Evolutionary conservation across 176 grass and related monocot genomes (phyloP), one percentile per base, ranked within the genome.

Genomic region (Ampelocalamus luodianensis): DNA sequence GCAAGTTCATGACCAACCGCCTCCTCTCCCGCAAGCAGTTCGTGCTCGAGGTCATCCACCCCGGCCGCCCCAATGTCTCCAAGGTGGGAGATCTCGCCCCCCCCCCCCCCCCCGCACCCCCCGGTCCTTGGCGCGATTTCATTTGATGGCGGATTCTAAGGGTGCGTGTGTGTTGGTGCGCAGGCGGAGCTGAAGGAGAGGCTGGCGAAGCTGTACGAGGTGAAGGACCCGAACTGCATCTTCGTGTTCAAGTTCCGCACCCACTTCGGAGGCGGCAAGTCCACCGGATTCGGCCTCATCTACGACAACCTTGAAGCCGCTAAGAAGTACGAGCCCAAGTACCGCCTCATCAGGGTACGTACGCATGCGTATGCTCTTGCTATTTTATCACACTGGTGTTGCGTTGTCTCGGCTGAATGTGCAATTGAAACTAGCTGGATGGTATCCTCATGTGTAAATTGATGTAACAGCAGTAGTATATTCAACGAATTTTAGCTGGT

Each of bases 1-100:
- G 93, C 90, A 95, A 98, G 87, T 98, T 98, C 87, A 98, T 98
- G 95, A 93, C 95, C 18, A 98, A 98, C 87, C 89, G 95, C 64
- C 93, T 98, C 65, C 95, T 95, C 67, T 79, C 93, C 42, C 89
- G 95, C 65, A 98, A 92, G 85, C 93, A 98, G 85, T 98, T 98
- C 91, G 91, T 98, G 59, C 92, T 98, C 62, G 95, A 98, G 82
- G 93, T 98, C 65, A 90, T 98, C 86, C 95, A 95, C 61, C 93
- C 93, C 0, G 95, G 95, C 71, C 90, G 91, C 72, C 87, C 95
- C 44, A 98, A 98, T 79, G 95, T 98, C 74, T 97, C 95, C 56
- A 95, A 98, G 95, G 95, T 97, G 23, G 37, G 65, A 82, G 68
- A 72, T 61, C 55, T 46, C 40, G 15, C 0, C 22, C 14, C 15